A percentile compares a stretch with the other conserved stretches of the same genome.
Conservation (phyloP, 352 stramenopile genomes). For the Albugo candida region DNA sequence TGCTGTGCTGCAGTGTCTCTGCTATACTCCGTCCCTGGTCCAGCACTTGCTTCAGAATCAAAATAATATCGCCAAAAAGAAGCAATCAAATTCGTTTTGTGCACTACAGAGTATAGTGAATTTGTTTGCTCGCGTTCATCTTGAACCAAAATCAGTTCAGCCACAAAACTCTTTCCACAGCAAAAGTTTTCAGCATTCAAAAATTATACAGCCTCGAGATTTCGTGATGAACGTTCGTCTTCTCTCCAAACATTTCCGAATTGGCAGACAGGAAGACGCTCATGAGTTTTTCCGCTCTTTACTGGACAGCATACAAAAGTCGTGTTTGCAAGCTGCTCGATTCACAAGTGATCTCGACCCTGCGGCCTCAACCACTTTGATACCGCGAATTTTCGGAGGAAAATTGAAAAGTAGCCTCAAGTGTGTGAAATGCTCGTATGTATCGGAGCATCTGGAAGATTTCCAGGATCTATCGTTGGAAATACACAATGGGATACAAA, state of each 20-base stretch:
- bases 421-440: constrained; percentile 63
- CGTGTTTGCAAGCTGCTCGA: constrained; percentile 40
- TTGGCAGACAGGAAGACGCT: constrained; percentile 79
- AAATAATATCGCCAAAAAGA: constrained; percentile 16
- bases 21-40: constrained; percentile 57
- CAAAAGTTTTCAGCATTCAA: constrained; percentile 5
- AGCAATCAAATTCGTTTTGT: constrained; percentile 17
- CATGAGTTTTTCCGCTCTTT: constrained; percentile 84
- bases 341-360: constrained; percentile 22
- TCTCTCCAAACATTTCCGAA: constrained; percentile 70
- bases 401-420: constrained; percentile 68
- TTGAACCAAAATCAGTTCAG: constrained; percentile 1
- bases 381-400: constrained; percentile 73
- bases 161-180: neutral
- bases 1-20: constrained; percentile 80
- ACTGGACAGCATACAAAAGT: constrained; percentile 71
- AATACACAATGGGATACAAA: constrained; percentile 53
- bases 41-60: constrained; percentile 70
- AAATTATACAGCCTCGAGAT: constrained; percentile 55
- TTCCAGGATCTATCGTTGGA: constrained; percentile 83
- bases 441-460: constrained; percentile 64
- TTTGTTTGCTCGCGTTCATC: constrained; percentile 44
- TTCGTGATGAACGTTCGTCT: constrained; percentile 74
- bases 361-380: constrained; percentile 42
- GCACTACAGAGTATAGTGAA: constrained; percentile 37